Evolutionary conservation across 2,329 filamentous ascomycete genomes (phyloP).

Genomic region (Davidsoniella virescens): DNA sequence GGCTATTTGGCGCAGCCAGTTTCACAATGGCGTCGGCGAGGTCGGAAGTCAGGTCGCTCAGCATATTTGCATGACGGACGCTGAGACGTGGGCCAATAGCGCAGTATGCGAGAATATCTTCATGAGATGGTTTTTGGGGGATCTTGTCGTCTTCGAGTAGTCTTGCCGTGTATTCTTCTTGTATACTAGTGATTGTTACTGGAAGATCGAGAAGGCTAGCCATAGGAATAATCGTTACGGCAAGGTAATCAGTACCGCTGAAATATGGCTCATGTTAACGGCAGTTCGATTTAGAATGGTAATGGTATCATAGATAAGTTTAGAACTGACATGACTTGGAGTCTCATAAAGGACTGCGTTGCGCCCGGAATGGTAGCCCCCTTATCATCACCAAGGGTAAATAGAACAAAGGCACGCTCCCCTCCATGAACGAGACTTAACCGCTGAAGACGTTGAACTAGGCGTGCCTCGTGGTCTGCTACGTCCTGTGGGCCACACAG

Average conservation of each 20-base stretch:
- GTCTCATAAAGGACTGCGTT: slow-evolving; percentile 23
- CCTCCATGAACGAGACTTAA: slow-evolving; percentile 26
- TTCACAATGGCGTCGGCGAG: slow-evolving; percentile 18
- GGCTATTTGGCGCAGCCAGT: slow-evolving; percentile 14
- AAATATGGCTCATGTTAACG: slow-evolving; percentile 5
- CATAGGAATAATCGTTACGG: slow-evolving; percentile 29
- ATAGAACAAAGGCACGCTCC: slow-evolving; percentile 26
- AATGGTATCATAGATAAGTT: neutral
- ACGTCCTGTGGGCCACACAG: slow-evolving; percentile 1
- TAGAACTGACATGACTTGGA: slow-evolving; percentile 28
- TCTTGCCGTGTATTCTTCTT: slow-evolving; percentile 16
- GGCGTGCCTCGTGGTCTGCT: slow-evolving; percentile 10
- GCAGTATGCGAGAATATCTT: slow-evolving; percentile 16
- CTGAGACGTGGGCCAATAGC: slow-evolving; percentile 18
- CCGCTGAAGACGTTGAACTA: slow-evolving; percentile 23
- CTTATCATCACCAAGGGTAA: slow-evolving; percentile 24
- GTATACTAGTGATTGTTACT: slow-evolving; percentile 24
- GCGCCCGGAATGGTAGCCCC: slow-evolving; percentile 11
- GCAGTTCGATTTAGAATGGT: neutral
- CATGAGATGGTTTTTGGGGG: neutral
- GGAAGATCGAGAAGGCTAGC: slow-evolving; percentile 21
- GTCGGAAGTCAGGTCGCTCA: slow-evolving; percentile 18
- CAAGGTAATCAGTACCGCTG: slow-evolving; percentile 21
- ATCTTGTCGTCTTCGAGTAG: neutral
- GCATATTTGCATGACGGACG: slow-evolving; percentile 16